Base-by-base conservation (phyloP, 441 rosid genomes). In the Populus trichocarpa region DNA sequence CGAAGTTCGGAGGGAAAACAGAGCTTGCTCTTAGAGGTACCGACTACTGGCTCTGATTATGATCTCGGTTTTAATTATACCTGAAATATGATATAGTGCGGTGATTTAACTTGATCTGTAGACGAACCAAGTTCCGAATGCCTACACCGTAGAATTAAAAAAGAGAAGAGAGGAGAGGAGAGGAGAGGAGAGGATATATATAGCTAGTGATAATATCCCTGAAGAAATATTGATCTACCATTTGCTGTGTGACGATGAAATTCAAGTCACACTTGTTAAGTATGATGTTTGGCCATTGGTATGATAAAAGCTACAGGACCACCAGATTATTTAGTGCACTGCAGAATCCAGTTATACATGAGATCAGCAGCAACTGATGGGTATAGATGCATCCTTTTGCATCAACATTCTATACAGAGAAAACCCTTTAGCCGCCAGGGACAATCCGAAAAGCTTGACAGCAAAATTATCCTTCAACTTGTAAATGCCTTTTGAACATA, bases 1-100 rank as follows among this genome's bases (percentile, higher is more conserved):
- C 20, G 75, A 77, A 77, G 81, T 14, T 72, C 11, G 69, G 20
- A 11, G 20, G 33, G 5, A 64, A 64, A 73, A 30, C 2, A 71
- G 61, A 28, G 23, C 61, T 5, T 26, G 6, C 20, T 50, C n/a
- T 26, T 9, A 26, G 5, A 8, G n/a, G 71, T 30, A 8, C 12
- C 35, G 6, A 4, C 16, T 22, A 0, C 18, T 25, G 23, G 14
- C 59, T 28, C 61, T 33, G 57, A 4, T 46, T 13, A 12, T 46
- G 7, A 14, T 46, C 20, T 46, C 20, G 6, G 57, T 46, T 46
- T 46, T 14, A 14, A 46, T 46, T 46, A 40, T 12, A 40, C 50
- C 5, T 11, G 14, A 40, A 40, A 40, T 40, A 40, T 12, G 4
- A 33, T 33, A 33, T 33, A 40, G 50, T 14, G 18, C 57, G 20